Evolutionary conservation across 2,329 filamentous ascomycete genomes (phyloP), one percentile per base, ranked within the genome.

Genomic region (Monilinia fructicola): DNA sequence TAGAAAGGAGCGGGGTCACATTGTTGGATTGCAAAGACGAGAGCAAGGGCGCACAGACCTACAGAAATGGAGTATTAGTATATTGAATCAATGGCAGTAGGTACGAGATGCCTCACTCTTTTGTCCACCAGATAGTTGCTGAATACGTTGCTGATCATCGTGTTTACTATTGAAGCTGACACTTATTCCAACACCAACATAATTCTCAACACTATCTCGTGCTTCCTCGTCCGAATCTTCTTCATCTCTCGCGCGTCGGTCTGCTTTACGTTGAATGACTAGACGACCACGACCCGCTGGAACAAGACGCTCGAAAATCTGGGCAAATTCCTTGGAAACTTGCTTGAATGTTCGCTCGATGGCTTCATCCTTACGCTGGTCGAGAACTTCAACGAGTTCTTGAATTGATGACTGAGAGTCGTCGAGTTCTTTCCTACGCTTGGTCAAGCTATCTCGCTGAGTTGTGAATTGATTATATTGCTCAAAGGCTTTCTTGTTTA

Each of bases 401-500:
- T 96, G 90, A 73, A 99, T 99, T 1, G 92, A 94, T 46, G 83
- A 84, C 72, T 96, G 92, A 3, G 91, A 94, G 18, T 87, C 88
- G 73, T 97, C 92, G 14, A 99, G 87, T 77, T 98, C 95, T 73
- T 89, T 86, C 60, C 94, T 87, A 72, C 95, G 90, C 75, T 91
- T 90, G 60, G 91, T 90, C 23, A 99, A 83, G 28, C 90, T 90
- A 69, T 97, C 93, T 67, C 96, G 90, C 78, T 97, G 92, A 61
- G 89, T 90, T 10, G 94, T 97, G 77, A 98, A 99, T 80, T 89
- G 96, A 80, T 94, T 96, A 81, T 98, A 99, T 78, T 99, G 95
- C 79, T 99, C 96, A 76, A 98, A 97, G 0, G 95, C 95, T 80
- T 99, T 98, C 81, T 98, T 99, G 85, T 99, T 99, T 80, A 99